Percentiles rank a stretch among this genome's conserved stretches.
These are phyloP conservation scores for Adansonia gregorii DNA, from an alignment of 441 rosid species.

Conservation along the genomic window DNA sequence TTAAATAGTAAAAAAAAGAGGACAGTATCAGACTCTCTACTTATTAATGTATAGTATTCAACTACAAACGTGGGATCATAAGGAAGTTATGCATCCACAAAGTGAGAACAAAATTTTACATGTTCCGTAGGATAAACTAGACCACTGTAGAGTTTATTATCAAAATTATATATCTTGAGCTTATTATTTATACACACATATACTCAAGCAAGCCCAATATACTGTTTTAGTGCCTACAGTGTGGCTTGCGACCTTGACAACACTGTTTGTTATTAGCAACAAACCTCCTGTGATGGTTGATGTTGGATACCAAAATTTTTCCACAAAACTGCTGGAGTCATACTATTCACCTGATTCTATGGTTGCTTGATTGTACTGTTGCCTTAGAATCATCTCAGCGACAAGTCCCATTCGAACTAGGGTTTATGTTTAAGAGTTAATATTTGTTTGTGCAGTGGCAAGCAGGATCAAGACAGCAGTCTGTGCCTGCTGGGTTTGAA, in stretches of 20 bases:
- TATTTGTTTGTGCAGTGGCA: constrained; percentile 75
- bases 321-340: background rate
- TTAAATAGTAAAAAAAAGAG: background rate
- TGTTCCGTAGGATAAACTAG: background rate
- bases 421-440: background rate
- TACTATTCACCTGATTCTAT: background rate
- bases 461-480: constrained; percentile 84
- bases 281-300: constrained; percentile 17
- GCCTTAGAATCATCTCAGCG: constrained; percentile 1
- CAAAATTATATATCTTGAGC: too few species aligned
- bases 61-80: background rate
- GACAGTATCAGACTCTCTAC: background rate
- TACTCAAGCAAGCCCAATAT: too few species aligned
- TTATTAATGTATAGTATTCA: background rate
- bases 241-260: too few species aligned
- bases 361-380: background rate
- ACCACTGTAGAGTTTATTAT: too few species aligned
- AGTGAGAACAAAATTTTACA: background rate
- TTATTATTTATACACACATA: too few species aligned
- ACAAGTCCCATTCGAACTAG: background rate
- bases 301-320: background rate
- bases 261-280: background rate
- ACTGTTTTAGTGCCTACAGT: too few species aligned
- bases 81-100: background rate
- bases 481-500: constrained; percentile 65